Conservation (phyloP, 768 basidiomycete species). For the Pisolithus orientalis region DNA sequence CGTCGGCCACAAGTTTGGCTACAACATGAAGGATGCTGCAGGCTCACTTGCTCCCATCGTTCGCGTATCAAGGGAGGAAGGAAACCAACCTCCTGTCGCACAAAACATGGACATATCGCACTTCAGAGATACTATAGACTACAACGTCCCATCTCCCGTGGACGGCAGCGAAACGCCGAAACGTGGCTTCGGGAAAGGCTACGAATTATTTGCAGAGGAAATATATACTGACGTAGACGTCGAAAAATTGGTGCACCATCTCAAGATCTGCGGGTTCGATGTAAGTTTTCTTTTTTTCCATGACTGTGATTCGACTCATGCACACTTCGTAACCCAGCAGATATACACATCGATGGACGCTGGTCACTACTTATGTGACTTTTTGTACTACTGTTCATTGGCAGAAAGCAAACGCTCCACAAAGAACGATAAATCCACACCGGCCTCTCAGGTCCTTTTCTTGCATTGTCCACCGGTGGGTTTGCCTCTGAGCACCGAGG, state of each 20-base stretch:
- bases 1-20: slow-evolving; percentile 61
- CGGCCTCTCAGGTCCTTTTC: slow-evolving; percentile 47
- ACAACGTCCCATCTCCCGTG: slow-evolving; percentile 18
- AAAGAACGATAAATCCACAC: slow-evolving; percentile 26
- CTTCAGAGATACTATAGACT: slow-evolving; percentile 15
- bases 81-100: slow-evolving; percentile 14
- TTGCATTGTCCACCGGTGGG: slow-evolving; percentile 67
- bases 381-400: slow-evolving; percentile 70
- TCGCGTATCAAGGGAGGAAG: slow-evolving; percentile 24
- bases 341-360: slow-evolving; percentile 72
- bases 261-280: slow-evolving; percentile 26
- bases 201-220: slow-evolving; percentile 31
- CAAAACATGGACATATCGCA: slow-evolving; percentile 25
- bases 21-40: slow-evolving; percentile 60
- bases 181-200: slow-evolving; percentile 32
- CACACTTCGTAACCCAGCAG: slow-evolving; percentile 34
- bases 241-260: slow-evolving; percentile 29
- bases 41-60: slow-evolving; percentile 48
- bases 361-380: slow-evolving; percentile 72
- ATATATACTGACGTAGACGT: slow-evolving; percentile 32
- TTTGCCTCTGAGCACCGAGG: slow-evolving; percentile 56
- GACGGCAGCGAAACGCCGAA: slow-evolving; percentile 26
- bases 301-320: slow-evolving; percentile 5
- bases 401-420: slow-evolving; percentile 52
- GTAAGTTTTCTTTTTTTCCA: slow-evolving; percentile 15